Evolutionary conservation across 495 filamentous ascomycete genomes (phyloP).

Genomic region (Podospora anserina): DNA sequence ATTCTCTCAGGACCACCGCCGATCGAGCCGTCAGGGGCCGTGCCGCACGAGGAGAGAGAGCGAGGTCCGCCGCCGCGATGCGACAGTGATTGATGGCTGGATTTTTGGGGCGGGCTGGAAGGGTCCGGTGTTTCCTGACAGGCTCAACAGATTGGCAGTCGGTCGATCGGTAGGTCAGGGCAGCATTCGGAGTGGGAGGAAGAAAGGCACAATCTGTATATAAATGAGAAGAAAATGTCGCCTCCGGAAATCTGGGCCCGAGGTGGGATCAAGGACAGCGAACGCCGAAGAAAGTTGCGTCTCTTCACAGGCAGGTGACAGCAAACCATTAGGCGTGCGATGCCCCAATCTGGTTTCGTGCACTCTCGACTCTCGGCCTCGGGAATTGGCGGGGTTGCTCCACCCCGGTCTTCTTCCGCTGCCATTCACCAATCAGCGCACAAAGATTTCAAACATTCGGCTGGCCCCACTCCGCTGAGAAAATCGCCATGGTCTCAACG

Average conservation of each 20-base stretch:
- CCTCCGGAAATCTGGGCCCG: constrained; percentile 16
- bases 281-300: neutral
- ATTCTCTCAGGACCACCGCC: neutral
- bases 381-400: constrained; percentile 20
- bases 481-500: constrained; percentile 1
- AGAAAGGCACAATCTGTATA: neutral
- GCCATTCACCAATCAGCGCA: constrained; percentile 25
- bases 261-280: neutral
- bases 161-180: neutral
- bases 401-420: constrained; percentile 7
- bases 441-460: constrained; percentile 22
- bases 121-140: neutral
- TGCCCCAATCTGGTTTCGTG: constrained; percentile 6
- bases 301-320: constrained; percentile 10
- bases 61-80: neutral
- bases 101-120: neutral
- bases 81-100: constrained; percentile 3
- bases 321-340: neutral
- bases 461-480: constrained; percentile 14
- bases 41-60: neutral
- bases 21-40: neutral
- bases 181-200: constrained; percentile 6
- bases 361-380: constrained; percentile 15
- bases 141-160: neutral
- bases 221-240: constrained; percentile 14